Percentiles rank a stretch among this genome's conserved stretches.
phyloP scores from a whole-genome alignment of 2,329 filamentous ascomycete genomes.

The Neonectria punicea region DNA sequence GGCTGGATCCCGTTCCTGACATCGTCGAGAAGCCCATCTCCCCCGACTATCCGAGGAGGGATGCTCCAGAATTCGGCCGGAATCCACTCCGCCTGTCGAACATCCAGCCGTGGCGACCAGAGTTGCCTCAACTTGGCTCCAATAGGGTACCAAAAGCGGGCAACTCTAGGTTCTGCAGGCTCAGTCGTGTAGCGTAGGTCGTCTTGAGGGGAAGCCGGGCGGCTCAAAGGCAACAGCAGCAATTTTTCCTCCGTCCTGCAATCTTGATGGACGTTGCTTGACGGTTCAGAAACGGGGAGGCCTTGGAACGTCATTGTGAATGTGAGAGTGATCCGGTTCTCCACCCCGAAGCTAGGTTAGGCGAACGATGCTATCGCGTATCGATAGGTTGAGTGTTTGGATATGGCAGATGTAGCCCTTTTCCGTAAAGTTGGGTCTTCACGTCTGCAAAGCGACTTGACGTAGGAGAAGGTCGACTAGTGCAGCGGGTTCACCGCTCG shows the following conservation, averaged over 20 bases:
- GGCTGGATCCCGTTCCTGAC: slow-evolving; percentile 1
- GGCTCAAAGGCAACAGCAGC: background rate
- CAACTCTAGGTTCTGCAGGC: background rate
- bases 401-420: slow-evolving; percentile 1
- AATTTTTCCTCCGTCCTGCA: background rate
- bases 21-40: background rate
- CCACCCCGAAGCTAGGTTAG: background rate
- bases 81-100: slow-evolving; percentile 11
- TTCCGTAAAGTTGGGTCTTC: background rate
- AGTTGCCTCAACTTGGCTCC: background rate
- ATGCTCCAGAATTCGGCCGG: slow-evolving; percentile 2
- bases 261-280: background rate
- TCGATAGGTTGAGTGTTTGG: background rate
- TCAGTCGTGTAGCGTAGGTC: background rate
- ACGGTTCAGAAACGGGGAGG: background rate
- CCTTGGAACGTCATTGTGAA: slow-evolving; percentile 1
- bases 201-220: background rate
- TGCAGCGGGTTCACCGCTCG: background rate
- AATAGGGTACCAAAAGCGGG: slow-evolving; percentile 1
- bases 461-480: background rate
- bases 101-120: background rate
- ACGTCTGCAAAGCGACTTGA: slow-evolving; percentile 11
- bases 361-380: background rate
- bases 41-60: background rate
- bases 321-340: background rate